A percentile compares a stretch with the other conserved stretches of the same genome.
Evolutionary conservation across 306 rosid species (phyloP).

Genomic region (Crotalaria pallida): DNA sequence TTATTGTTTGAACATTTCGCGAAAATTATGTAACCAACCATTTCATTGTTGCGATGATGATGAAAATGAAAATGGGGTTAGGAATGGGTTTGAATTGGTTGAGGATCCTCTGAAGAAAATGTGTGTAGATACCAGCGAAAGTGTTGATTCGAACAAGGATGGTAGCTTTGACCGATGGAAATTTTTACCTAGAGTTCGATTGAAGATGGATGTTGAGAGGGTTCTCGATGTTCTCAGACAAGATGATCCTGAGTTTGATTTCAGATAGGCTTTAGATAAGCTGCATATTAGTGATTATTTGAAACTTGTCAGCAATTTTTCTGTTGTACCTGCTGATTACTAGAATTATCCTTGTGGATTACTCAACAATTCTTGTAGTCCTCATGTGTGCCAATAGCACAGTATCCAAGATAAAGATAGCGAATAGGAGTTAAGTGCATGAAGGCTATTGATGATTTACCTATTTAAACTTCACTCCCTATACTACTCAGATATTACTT

Average conservation of each 20-base stretch:
- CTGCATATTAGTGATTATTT: constrained; percentile 32
- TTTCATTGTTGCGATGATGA: constrained; percentile 26
- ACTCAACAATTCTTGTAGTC: constrained; percentile 23
- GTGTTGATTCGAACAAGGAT: constrained; percentile 9
- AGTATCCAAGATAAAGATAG: too few relatives aligned
- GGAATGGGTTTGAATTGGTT: constrained; percentile 34
- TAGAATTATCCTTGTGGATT: constrained; percentile 6
- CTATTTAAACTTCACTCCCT: too few relatives aligned
- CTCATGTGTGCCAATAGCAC: too few relatives aligned
- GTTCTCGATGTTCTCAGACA: constrained; percentile 60
- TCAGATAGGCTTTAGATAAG: constrained; percentile 57
- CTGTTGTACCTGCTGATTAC: constrained; percentile 5
- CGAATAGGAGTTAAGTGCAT: too few relatives aligned
- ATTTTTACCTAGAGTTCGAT: constrained; percentile 38
- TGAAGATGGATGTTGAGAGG: constrained; percentile 44
- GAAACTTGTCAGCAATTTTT: not conserved
- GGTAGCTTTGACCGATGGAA: constrained; percentile 14
- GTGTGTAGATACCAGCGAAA: constrained; percentile 30
- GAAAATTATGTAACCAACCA: constrained; percentile 38
- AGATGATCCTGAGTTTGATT: constrained; percentile 69
- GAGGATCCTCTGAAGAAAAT: constrained; percentile 61
- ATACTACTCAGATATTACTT: too few relatives aligned
- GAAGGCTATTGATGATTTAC: too few relatives aligned
- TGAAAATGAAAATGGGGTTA: constrained; percentile 18
- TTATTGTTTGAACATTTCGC: constrained; percentile 29